phyloP scores from a whole-genome alignment of 176 grass and related monocot species.

The sorghum (Sorghum bicolor) region Sorghum_bicolor_NCBIv3 NC_012878.2:58499001-58499500 shows the following conservation, averaged over 20 bases:
- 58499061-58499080: no score
- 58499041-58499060: no score
- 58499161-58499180: background rate
- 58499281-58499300: constrained; percentile 1
- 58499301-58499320: constrained; percentile 98
- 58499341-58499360: constrained; percentile 57
- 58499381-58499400: constrained; percentile 65
- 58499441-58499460: constrained; percentile 50
- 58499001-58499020: no score
- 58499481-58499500: constrained; percentile 73
- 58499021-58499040: no score
- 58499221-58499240: background rate
- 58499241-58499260: background rate
- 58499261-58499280: background rate
- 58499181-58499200: background rate
- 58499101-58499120: no score
- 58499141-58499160: no score
- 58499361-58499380: constrained; percentile 59
- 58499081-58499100: no score
- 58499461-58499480: constrained; percentile 40
- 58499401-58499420: constrained; percentile 62
- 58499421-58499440: constrained; percentile 78
- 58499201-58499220: background rate
- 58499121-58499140: no score
- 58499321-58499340: constrained; percentile 95